These are phyloP conservation scores for Trichoderma sp. DNA, from an alignment of 2,329 filamentous ascomycete genomes.

Conservation along the genomic window DNA sequence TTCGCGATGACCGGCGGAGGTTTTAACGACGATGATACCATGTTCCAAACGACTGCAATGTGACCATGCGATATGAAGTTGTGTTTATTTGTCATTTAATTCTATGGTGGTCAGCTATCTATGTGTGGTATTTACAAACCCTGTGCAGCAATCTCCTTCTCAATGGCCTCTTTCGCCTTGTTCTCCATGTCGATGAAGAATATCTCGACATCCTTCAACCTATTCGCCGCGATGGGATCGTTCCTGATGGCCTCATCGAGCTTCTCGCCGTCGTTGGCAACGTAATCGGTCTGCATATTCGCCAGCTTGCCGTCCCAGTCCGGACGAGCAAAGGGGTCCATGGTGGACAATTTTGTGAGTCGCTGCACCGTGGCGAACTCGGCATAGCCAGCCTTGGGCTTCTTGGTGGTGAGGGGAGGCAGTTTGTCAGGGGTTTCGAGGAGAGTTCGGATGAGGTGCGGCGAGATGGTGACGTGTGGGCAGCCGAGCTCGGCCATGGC, in stretches of 20 bases:
- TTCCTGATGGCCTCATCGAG: conserved; percentile 33
- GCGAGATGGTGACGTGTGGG: conserved; percentile 25
- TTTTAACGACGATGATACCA: not conserved
- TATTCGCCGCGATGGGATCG: conserved; percentile 34
- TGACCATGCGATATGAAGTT: not conserved
- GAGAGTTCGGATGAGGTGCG: conserved; percentile 21
- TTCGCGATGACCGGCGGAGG: not conserved
- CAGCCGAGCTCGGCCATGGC: conserved; percentile 25
- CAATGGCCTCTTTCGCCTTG: conserved; percentile 31
- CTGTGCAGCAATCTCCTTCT: conserved; percentile 21
- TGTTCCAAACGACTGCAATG: not conserved
- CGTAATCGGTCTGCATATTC: conserved; percentile 42
- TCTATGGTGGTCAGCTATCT: not conserved
- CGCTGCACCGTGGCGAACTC: conserved; percentile 30
- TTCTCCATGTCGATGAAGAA: conserved; percentile 38
- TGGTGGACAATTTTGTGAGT: conserved; percentile 33
- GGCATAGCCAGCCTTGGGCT: conserved; percentile 18
- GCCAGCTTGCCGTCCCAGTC: conserved; percentile 39
- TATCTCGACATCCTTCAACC: conserved; percentile 36
- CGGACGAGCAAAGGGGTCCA: conserved; percentile 39
- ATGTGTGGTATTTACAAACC: not conserved
- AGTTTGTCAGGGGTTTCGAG: conserved; percentile 21
- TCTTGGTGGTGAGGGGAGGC: not conserved
- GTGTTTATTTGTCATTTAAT: not conserved
- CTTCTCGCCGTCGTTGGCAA: conserved; percentile 39